phyloP scores from a whole-genome alignment of 23 red algal genomes.

The Gracilaria vermiculophylla region DNA sequence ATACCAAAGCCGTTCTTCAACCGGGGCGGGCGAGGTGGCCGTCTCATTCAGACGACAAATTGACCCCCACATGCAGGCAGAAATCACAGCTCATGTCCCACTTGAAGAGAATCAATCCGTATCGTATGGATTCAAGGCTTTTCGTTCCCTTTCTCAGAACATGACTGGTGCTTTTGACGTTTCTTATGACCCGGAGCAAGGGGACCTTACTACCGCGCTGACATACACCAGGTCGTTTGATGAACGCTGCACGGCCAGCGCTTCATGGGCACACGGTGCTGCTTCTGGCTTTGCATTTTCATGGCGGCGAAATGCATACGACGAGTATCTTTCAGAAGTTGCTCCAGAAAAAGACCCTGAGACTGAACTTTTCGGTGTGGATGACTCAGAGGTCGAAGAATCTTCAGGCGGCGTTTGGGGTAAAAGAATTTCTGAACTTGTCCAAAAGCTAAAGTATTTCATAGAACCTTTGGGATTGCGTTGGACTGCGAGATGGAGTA shows the following conservation, averaged over 20 bases:
- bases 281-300: constrained; percentile 44
- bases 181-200: constrained; percentile 6
- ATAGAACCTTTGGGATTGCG: constrained; percentile 46
- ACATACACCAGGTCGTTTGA: constrained; percentile 30
- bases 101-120: constrained; percentile 25
- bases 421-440: background rate
- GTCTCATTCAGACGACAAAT: constrained; percentile 33
- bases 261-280: constrained; percentile 58
- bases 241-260: constrained; percentile 57
- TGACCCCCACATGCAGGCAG: constrained; percentile 40
- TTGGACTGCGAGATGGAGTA: constrained; percentile 30
- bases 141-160: constrained; percentile 41
- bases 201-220: constrained; percentile 35
- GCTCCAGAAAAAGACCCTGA: background rate
- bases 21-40: constrained; percentile 41
- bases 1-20: background rate
- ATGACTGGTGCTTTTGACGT: constrained; percentile 53
- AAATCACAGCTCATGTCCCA: constrained; percentile 43
- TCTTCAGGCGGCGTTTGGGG: background rate
- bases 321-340: constrained; percentile 41
- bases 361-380: background rate
- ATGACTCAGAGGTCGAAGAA: background rate
- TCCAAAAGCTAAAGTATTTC: constrained; percentile 21
- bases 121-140: constrained; percentile 37
- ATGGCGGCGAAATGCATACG: constrained; percentile 40